Percentiles rank a stretch among this genome's conserved stretches.
These are phyloP conservation scores for Starmerella floris DNA, from an alignment of 805 yeast species.

Conservation along the genomic window DNA sequence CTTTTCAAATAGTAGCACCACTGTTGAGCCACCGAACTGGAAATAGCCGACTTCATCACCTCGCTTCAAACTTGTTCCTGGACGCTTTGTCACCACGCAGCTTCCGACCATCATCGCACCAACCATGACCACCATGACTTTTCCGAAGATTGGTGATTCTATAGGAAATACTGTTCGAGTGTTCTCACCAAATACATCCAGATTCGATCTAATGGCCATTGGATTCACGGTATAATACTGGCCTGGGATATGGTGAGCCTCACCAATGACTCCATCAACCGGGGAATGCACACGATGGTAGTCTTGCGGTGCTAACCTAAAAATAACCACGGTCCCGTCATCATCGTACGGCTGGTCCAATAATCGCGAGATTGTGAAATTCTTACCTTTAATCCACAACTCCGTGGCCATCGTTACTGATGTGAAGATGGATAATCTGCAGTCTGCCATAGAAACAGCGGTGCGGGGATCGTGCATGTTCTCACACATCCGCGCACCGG, in stretches of 20 bases:
- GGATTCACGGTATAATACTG: slow-evolving; percentile 95
- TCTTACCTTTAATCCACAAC: slow-evolving; percentile 81
- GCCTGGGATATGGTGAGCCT: slow-evolving; percentile 61
- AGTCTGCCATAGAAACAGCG: slow-evolving; percentile 73
- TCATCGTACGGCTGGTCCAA: slow-evolving; percentile 39
- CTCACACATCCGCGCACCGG: slow-evolving; percentile 59
- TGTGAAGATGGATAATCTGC: slow-evolving; percentile 61
- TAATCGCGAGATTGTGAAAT: slow-evolving; percentile 54
- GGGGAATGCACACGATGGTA: slow-evolving; percentile 90
- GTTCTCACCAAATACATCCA: slow-evolving; percentile 91
- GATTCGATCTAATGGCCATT: slow-evolving; percentile 79
- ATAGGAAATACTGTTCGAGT: slow-evolving; percentile 68
- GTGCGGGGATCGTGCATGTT: slow-evolving; percentile 37
- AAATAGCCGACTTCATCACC: slow-evolving; percentile 88
- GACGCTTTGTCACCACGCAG: slow-evolving; percentile 53
- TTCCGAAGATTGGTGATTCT: slow-evolving; percentile 63
- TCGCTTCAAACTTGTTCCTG: slow-evolving; percentile 44
- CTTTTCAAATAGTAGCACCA: slow-evolving; percentile 49
- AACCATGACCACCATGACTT: slow-evolving; percentile 61
- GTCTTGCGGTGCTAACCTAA: slow-evolving; percentile 92
- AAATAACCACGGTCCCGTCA: slow-evolving; percentile 41
- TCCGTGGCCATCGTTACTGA: slow-evolving; percentile 48
- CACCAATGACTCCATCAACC: slow-evolving; percentile 58
- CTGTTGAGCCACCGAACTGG: slow-evolving; percentile 91
- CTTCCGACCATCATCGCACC: slow-evolving; percentile 99